Conservation (phyloP, 2,329 filamentous ascomycete species). For the Xylaria sp. region DNA sequence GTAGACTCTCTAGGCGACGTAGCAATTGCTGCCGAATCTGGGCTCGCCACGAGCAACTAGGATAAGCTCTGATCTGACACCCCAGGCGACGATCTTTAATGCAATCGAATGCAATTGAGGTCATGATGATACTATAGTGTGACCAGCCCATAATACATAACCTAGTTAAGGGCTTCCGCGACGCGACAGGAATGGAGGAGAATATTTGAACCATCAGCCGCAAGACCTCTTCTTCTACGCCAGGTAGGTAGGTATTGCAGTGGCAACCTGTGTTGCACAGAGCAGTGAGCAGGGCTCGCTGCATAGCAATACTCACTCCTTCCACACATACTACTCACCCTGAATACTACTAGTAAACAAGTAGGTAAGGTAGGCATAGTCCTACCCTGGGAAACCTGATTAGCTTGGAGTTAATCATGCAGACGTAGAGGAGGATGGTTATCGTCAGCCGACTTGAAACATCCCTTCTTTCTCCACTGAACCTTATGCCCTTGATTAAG, state of each 20-base stretch:
- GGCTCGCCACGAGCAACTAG: conserved; percentile 31
- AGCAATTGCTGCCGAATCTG: conserved; percentile 28
- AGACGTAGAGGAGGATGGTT: conserved; percentile 20
- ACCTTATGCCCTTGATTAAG: conserved; percentile 8
- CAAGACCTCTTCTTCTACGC: conserved; percentile 13
- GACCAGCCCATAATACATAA: conserved; percentile 16
- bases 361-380: conserved; percentile 1
- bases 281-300: conserved; percentile 14
- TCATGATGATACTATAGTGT: conserved; percentile 27
- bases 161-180: background rate
- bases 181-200: background rate
- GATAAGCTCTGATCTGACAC: conserved; percentile 25
- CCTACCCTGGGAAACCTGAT: conserved; percentile 11
- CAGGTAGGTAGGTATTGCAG: conserved; percentile 2
- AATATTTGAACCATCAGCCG: conserved; percentile 26
- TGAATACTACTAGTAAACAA: background rate
- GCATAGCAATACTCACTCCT: background rate
- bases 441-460: conserved; percentile 38
- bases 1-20: conserved; percentile 1
- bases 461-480: conserved; percentile 27
- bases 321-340: background rate
- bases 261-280: conserved; percentile 12
- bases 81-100: conserved; percentile 30
- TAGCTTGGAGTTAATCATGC: conserved; percentile 18
- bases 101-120: conserved; percentile 32